Base-by-base conservation (phyloP, 2,329 filamentous ascomycete genomes). In the Fusarium sp. region DNA sequence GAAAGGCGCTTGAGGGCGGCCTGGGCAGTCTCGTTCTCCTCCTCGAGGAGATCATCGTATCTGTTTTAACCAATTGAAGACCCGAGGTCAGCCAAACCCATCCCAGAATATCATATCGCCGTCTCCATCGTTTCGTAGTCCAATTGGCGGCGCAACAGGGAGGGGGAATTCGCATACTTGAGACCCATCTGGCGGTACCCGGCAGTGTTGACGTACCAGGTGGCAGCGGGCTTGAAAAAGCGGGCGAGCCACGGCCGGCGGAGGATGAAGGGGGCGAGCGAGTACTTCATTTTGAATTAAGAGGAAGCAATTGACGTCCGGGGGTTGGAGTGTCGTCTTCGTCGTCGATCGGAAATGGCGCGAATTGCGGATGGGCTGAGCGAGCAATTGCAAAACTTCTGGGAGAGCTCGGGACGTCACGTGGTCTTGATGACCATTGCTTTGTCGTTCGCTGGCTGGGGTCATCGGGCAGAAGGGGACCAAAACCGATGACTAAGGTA, bases 131-230 rank as follows among this genome's bases (percentile, higher is more conserved):
- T 52, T 51, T 47, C 32, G 44, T 42, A 24, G 18, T 30, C 61
- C 74, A 75, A 75, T 75, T 75, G 72, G 42, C 32, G 45, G 41
- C 44, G 48, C 37, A 53, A 27, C 18, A 55, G 53, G 61, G 45
- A 57, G 32, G 13, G 45, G 55, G 58, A 54, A 57, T 67, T 73
- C 73, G 75, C 79, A 81, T 91, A 97, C 94, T 87, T 92, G 83
- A 98, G 87, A 78, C 95, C 95, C 79, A 98, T 87, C 88, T 95
- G 90, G 84, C 94, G 92, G 88, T 98, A 97, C 80, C 95, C 95
- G 77, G 94, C 88, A 77, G 94, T 92, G 80, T 95, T 91, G 83
- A 85, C 84, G 86, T 98, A 98, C 94, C 94, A 97, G 79, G 90
- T 88, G 82, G 94, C 89, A 73, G 97, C 80, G 74, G 96, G 96